Percentiles rank a stretch among this genome's conserved stretches.
Evolutionary conservation across 2,329 filamentous ascomycete genomes (phyloP).

Genomic region (Penicillium glabrum): DNA sequence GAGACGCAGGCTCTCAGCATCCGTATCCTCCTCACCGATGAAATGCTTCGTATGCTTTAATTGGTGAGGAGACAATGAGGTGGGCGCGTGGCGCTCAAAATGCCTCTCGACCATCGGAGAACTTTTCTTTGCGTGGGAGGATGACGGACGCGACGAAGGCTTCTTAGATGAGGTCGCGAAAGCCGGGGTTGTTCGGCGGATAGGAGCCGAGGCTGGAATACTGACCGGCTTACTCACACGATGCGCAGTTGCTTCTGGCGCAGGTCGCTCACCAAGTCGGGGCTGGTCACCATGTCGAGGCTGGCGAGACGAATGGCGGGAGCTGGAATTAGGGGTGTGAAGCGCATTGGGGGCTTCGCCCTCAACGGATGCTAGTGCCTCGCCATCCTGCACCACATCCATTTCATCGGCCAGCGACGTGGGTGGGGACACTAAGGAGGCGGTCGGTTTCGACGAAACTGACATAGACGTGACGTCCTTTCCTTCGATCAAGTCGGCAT

Average conservation of each 20-base stretch:
- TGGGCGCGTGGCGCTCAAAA: slow-evolving; percentile 22
- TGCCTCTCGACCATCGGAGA: slow-evolving; percentile 42
- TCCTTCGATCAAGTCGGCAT: slow-evolving; percentile 33
- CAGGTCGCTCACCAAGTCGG: slow-evolving; percentile 41
- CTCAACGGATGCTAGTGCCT: slow-evolving; percentile 30
- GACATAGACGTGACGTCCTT: slow-evolving; percentile 29
- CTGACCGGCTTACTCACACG: slow-evolving; percentile 26
- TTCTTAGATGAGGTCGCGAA: slow-evolving; percentile 31
- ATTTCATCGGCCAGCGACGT: slow-evolving; percentile 45
- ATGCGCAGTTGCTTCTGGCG: slow-evolving; percentile 31
- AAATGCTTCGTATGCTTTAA: slow-evolving; percentile 29
- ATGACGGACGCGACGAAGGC: slow-evolving; percentile 36
- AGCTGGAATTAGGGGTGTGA: slow-evolving; percentile 42
- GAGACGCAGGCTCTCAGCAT: slow-evolving; percentile 44
- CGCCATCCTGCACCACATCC: slow-evolving; percentile 34
- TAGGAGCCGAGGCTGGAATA: slow-evolving; percentile 19
- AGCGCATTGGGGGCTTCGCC: slow-evolving; percentile 27
- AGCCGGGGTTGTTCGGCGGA: slow-evolving; percentile 29
- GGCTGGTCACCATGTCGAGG: slow-evolving; percentile 40
- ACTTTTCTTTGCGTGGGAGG: slow-evolving; percentile 40
- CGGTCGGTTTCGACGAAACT: slow-evolving; percentile 32
- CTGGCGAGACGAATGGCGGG: slow-evolving; percentile 47
- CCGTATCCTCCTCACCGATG: slow-evolving; percentile 32
- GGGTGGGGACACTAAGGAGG: slow-evolving; percentile 46
- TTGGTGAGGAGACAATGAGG: slow-evolving; percentile 30